A percentile compares a stretch with the other conserved stretches of the same genome.
Evolutionary conservation across 1,139 yeast species (phyloP).

Genomic region (Wickerhamomyces sp.): DNA sequence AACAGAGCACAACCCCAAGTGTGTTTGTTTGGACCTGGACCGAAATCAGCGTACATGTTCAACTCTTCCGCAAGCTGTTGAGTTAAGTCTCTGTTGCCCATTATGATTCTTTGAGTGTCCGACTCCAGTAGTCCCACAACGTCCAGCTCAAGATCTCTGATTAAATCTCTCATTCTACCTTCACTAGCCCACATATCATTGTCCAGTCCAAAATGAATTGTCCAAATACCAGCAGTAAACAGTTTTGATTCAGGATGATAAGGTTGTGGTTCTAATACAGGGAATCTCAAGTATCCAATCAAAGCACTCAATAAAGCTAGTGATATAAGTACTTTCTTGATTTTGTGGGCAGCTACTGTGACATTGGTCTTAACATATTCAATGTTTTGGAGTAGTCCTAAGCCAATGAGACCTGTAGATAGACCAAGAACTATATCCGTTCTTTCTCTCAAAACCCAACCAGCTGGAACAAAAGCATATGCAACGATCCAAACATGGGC

Average conservation of each 20-base stretch:
- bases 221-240: constrained; percentile 96
- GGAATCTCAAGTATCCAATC: constrained; percentile 55
- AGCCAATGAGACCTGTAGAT: constrained; percentile 42
- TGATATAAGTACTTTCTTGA: constrained; percentile 14
- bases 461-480: constrained; percentile 96
- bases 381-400: constrained; percentile 24
- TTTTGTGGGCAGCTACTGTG: constrained; percentile 9
- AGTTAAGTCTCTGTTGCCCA: constrained; percentile 93
- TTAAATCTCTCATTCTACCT: constrained; percentile 78
- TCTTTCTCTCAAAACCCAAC: constrained; percentile 81
- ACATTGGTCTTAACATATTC: constrained; percentile 7
- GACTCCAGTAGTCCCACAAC: constrained; percentile 87
- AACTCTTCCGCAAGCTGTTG: constrained; percentile 89
- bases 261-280: constrained; percentile 57
- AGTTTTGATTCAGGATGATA: constrained; percentile 71
- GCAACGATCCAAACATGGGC: constrained; percentile 98
- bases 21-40: constrained; percentile 97
- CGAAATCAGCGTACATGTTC: constrained; percentile 92
- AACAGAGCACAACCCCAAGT: constrained; percentile 96
- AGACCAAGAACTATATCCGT: constrained; percentile 64
- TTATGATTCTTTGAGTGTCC: constrained; percentile 89
- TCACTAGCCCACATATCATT: constrained; percentile 99
- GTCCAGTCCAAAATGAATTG: constrained; percentile 93
- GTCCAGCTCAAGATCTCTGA: constrained; percentile 82
- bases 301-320: constrained; percentile 24